These are phyloP conservation scores for Penicillium crustosum DNA, from an alignment of 2,329 filamentous ascomycete species.

Conservation along the genomic window DNA sequence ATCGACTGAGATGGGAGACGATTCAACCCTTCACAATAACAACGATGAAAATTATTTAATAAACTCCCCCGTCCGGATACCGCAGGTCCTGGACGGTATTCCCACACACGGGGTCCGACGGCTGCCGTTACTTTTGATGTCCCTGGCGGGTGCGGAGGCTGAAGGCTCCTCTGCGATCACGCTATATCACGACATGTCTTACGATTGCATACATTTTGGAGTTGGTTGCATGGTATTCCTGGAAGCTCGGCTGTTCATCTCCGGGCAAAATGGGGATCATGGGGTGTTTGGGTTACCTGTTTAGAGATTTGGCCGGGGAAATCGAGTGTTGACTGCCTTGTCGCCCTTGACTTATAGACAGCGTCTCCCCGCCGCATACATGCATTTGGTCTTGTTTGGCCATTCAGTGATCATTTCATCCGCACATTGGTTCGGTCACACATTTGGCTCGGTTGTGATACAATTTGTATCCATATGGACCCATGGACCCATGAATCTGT, in stretches of 20 bases:
- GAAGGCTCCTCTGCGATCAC: neutral
- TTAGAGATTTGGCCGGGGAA: neutral
- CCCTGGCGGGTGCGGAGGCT: conserved; percentile 4
- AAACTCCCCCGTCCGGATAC: conserved; percentile 6
- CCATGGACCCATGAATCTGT: neutral
- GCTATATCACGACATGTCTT: conserved; percentile 30
- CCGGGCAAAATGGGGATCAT: conserved; percentile 10
- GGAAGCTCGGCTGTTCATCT: conserved; percentile 25
- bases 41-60: conserved; percentile 22
- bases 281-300: conserved; percentile 20
- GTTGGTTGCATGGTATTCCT: conserved; percentile 34
- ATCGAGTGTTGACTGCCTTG: neutral
- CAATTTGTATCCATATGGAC: neutral
- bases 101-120: conserved; percentile 8
- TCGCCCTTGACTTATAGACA: no score
- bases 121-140: conserved; percentile 1
- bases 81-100: neutral
- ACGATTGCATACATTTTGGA: conserved; percentile 40
- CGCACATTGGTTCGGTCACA: neutral
- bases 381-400: conserved; percentile 3
- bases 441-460: neutral
- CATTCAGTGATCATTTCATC: neutral
- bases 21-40: conserved; percentile 16
- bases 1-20: conserved; percentile 57
- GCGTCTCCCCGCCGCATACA: neutral